Percentiles rank a stretch among this genome's conserved stretches.
Evolutionary conservation across 257 asterid genomes (phyloP).

Genomic region (Capsicum pubescens): DNA sequence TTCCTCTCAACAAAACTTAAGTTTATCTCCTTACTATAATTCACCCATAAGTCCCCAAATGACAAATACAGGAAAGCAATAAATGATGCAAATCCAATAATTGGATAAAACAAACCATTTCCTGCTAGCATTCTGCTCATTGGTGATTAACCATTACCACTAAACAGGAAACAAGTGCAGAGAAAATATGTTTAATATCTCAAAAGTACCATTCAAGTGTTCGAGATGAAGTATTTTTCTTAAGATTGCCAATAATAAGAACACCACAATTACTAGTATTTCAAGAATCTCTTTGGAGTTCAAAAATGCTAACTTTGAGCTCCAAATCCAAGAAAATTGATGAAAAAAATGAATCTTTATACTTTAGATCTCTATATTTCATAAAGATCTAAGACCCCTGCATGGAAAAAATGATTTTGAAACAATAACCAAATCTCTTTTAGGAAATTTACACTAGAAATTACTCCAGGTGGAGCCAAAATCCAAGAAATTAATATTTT

Average conservation of each 20-base stretch:
- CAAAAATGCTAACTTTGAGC: constrained; percentile 30
- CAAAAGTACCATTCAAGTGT: too few species aligned
- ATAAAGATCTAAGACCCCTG: constrained; percentile 34
- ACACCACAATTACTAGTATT: neutral
- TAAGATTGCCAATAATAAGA: neutral
- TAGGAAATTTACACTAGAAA: constrained; percentile 26
- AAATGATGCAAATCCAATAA: constrained; percentile 84
- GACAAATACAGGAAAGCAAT: constrained; percentile 76
- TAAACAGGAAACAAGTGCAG: neutral
- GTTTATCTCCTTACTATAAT: constrained; percentile 46
- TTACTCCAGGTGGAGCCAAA: constrained; percentile 20
- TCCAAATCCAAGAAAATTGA: constrained; percentile 31
- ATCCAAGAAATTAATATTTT: too few species aligned
- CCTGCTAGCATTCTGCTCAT: constrained; percentile 58
- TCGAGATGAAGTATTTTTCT: too few species aligned
- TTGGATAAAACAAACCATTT: constrained; percentile 82
- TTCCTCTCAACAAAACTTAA: constrained; percentile 90
- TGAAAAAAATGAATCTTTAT: constrained; percentile 34
- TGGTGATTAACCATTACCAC: constrained; percentile 44
- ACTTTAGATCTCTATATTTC: constrained; percentile 43
- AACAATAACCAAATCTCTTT: constrained; percentile 58
- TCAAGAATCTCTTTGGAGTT: constrained; percentile 24
- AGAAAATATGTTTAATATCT: too few species aligned
- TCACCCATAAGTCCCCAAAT: constrained; percentile 80
- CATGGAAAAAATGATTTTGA: constrained; percentile 44